A percentile compares a stretch with the other conserved stretches of the same genome.
Evolutionary conservation across 495 filamentous ascomycete species (phyloP).

Genomic region (Astrothelium subdiscretum): DNA sequence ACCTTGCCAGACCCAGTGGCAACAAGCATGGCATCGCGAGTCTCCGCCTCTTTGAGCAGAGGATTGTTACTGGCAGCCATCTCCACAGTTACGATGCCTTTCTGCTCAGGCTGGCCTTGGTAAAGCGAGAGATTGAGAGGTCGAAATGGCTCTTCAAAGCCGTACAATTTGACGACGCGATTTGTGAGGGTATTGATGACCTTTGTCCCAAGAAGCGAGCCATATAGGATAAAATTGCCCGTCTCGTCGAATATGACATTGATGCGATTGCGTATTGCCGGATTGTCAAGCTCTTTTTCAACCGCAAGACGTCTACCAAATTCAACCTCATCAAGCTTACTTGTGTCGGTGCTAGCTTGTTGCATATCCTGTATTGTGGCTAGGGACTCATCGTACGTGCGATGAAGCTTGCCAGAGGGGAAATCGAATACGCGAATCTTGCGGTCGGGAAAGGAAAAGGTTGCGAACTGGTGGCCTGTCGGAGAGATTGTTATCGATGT

Average conservation of each 20-base stretch:
- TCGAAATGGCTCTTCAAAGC: slow-evolving; percentile 76
- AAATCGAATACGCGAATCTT: slow-evolving; percentile 92
- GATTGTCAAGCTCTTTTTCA: slow-evolving; percentile 72
- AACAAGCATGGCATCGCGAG: slow-evolving; percentile 79
- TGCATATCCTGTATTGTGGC: slow-evolving; percentile 83
- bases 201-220: slow-evolving; percentile 81
- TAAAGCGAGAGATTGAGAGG: slow-evolving; percentile 78
- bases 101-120: slow-evolving; percentile 87
- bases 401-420: slow-evolving; percentile 69
- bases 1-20: slow-evolving; percentile 76
- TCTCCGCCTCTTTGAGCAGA: slow-evolving; percentile 83
- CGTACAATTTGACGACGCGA: slow-evolving; percentile 75
- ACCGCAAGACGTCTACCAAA: slow-evolving; percentile 83
- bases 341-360: slow-evolving; percentile 64
- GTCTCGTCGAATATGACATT: slow-evolving; percentile 95
- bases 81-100: slow-evolving; percentile 83
- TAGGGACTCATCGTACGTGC: slow-evolving; percentile 90
- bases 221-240: slow-evolving; percentile 88
- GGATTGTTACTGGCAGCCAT: slow-evolving; percentile 96
- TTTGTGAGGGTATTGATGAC: slow-evolving; percentile 93
- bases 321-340: slow-evolving; percentile 73
- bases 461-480: slow-evolving; percentile 71
- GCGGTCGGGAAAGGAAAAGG: slow-evolving; percentile 86
- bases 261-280: slow-evolving; percentile 53
- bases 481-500: slow-evolving; percentile 80